Evolutionary conservation across 2,329 filamentous ascomycete genomes (phyloP).

Genomic region (Monilinia fructigena): DNA sequence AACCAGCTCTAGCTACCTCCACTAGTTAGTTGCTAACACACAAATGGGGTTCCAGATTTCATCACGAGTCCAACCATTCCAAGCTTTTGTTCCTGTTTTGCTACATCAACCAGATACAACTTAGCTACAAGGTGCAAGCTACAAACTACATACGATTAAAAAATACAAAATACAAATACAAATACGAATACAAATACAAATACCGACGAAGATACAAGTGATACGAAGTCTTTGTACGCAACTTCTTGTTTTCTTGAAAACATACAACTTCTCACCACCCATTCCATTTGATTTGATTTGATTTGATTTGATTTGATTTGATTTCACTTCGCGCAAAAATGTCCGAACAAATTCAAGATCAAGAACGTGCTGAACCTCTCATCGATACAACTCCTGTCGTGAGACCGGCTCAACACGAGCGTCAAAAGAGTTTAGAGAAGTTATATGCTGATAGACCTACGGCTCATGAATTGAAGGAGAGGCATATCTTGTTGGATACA

Average conservation of each 20-base stretch:
- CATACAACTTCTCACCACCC: no score
- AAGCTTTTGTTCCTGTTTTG: slow-evolving; percentile 2
- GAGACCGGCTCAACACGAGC: slow-evolving; percentile 46
- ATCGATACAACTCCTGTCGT: slow-evolving; percentile 53
- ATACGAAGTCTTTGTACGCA: no score
- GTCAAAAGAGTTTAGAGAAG: slow-evolving; percentile 70
- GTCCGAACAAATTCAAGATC: slow-evolving; percentile 27
- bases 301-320: no score
- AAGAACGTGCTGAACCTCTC: slow-evolving; percentile 21
- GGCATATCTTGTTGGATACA: slow-evolving; percentile 66
- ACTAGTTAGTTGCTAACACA: neutral
- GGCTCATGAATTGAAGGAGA: slow-evolving; percentile 62
- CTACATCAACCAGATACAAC: neutral
- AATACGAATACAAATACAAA: no score
- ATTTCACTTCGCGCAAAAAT: slow-evolving; percentile 12
- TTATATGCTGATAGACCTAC: slow-evolving; percentile 70
- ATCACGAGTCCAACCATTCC: neutral
- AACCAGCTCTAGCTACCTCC: no score
- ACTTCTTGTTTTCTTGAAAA: no score
- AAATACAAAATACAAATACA: no score
- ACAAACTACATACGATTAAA: no score
- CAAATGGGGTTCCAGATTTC: neutral
- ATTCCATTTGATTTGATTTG: neutral
- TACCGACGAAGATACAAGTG: no score
- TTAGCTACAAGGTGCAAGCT: no score